Evolutionary conservation across 78 protist species (phyloP).

Genomic region (Planoprotostelium fungivorum): DNA sequence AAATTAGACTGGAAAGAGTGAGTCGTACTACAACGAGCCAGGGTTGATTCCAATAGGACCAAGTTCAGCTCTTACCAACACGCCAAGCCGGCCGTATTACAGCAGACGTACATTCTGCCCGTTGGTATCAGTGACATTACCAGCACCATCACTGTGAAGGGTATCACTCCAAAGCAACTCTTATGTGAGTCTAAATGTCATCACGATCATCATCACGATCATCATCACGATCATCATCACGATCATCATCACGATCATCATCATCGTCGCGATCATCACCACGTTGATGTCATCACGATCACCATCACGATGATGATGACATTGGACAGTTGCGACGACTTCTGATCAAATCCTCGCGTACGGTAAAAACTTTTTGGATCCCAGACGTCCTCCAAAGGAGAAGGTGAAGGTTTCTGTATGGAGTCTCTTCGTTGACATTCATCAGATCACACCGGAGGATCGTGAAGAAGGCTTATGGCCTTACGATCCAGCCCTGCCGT

Average conservation of each 20-base stretch:
- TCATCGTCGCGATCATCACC: no score
- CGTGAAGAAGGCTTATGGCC: conserved; percentile 14
- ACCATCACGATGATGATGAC: neutral
- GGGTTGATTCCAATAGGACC: neutral
- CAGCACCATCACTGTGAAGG: neutral
- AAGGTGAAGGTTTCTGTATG: neutral
- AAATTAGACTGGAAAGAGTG: neutral
- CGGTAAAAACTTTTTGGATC: neutral
- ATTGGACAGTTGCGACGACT: neutral
- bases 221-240: no score
- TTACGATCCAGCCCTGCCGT: neutral
- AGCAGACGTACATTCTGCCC: neutral
- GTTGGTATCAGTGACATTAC: neutral
- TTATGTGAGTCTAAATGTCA: neutral
- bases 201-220: no score
- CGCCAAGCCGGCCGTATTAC: neutral
- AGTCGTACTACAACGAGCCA: neutral
- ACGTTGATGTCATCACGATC: no score
- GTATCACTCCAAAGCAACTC: conserved; percentile 22
- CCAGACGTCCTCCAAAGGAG: conserved; percentile 2
- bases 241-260: no score
- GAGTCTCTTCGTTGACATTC: neutral
- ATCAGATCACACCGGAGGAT: neutral
- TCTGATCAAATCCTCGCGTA: neutral
- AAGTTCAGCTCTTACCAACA: neutral